These are phyloP conservation scores for Cystobasidium slooffiae DNA, from an alignment of 1,284 basidiomycete species.

Conservation along the genomic window DNA sequence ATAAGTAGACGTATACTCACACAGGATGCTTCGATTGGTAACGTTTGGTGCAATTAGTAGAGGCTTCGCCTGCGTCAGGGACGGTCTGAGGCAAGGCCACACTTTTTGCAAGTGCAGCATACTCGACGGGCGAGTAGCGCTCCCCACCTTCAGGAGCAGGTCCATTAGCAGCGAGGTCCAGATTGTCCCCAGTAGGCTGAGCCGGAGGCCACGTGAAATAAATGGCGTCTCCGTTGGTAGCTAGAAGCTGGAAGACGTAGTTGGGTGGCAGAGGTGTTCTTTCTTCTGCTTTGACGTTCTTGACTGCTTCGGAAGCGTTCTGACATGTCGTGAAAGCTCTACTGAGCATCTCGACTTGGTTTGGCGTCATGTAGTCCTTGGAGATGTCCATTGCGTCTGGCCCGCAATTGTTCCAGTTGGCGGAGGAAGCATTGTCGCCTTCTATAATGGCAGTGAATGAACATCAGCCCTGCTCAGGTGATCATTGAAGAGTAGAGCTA, in stretches of 20 bases:
- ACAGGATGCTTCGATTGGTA: constrained; percentile 78
- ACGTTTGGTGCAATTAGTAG: constrained; percentile 90
- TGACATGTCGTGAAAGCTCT: constrained; percentile 48
- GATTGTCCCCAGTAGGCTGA: constrained; percentile 29
- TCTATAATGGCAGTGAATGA: constrained; percentile 33
- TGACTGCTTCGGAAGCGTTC: constrained; percentile 47
- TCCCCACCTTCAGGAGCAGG: constrained; percentile 59
- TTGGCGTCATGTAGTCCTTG: constrained; percentile 44
- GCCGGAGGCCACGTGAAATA: constrained; percentile 83
- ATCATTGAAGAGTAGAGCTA: background rate
- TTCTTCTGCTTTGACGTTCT: constrained; percentile 52
- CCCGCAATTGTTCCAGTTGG: constrained; percentile 95
- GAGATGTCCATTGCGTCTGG: constrained; percentile 43
- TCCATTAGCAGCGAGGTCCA: constrained; percentile 34
- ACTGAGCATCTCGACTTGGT: constrained; percentile 45
- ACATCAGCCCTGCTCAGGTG: too few species aligned
- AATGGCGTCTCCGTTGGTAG: constrained; percentile 64
- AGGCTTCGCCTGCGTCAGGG: constrained; percentile 65
- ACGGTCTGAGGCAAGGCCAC: constrained; percentile 67
- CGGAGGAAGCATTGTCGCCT: constrained; percentile 65
- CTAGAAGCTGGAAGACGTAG: constrained; percentile 81
- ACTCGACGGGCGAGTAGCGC: constrained; percentile 75
- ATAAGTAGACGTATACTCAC: constrained; percentile 22
- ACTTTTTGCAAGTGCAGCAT: constrained; percentile 76
- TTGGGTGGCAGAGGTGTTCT: constrained; percentile 53